Percentiles rank a stretch among this genome's conserved stretches.
Conservation (phyloP, 2,329 filamentous ascomycete species). For the Sclerotinia borealis region DNA sequence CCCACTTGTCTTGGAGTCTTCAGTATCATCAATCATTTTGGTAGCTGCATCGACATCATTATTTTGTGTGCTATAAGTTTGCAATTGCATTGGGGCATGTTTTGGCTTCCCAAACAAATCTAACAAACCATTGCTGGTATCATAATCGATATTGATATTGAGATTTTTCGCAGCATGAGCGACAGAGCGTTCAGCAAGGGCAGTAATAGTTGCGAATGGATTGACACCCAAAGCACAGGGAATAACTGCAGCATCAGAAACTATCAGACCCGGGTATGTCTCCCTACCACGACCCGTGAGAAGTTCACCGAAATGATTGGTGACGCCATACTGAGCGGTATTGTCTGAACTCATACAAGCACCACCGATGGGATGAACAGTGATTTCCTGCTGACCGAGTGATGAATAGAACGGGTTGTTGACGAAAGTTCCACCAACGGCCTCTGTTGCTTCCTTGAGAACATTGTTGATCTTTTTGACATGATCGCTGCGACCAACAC, state of each 20-base stretch:
- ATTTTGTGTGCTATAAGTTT: constrained; percentile 17
- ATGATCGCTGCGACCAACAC: constrained; percentile 50
- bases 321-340: constrained; percentile 50
- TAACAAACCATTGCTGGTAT: constrained; percentile 43
- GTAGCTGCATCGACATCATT: constrained; percentile 37
- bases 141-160: constrained; percentile 38
- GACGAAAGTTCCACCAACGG: constrained; percentile 54
- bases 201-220: constrained; percentile 63
- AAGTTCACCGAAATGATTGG: constrained; percentile 55
- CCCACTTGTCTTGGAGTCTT: constrained; percentile 37
- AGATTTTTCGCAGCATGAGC: constrained; percentile 42
- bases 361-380: constrained; percentile 62
- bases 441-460: constrained; percentile 48
- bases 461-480: constrained; percentile 47
- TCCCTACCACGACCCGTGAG: constrained; percentile 48
- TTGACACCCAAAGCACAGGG: constrained; percentile 59
- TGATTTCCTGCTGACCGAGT: constrained; percentile 52
- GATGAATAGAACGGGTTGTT: constrained; percentile 52
- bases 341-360: constrained; percentile 57
- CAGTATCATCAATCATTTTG: constrained; percentile 33
- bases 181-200: constrained; percentile 59
- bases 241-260: constrained; percentile 56
- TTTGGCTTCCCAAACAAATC: constrained; percentile 50
- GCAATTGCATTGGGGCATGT: constrained; percentile 13
- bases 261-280: constrained; percentile 51